Conservation (phyloP, 2,329 filamentous ascomycete genomes). For the Epichloe aotearoae region DNA sequence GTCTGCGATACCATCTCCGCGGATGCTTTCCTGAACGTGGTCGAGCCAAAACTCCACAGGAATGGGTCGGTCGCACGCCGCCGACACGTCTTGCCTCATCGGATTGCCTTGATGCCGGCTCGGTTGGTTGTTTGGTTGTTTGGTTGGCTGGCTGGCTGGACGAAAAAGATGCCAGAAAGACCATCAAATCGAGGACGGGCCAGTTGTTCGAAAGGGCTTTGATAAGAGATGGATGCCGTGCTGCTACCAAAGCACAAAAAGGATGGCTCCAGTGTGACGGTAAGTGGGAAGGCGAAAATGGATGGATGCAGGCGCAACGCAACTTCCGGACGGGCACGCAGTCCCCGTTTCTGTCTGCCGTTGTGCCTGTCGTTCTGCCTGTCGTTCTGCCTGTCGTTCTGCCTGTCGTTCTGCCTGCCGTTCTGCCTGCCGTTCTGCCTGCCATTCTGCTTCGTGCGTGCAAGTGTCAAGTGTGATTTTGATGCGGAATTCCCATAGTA, state of each 20-base stretch:
- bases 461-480: background rate
- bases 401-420: background rate
- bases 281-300: background rate
- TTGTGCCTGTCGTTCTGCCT: background rate
- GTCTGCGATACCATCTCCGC: background rate
- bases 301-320: background rate
- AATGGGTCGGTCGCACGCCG: background rate
- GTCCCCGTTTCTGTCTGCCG: background rate
- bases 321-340: background rate
- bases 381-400: background rate
- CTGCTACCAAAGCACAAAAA: no score
- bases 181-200: no score
- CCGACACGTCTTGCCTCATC: background rate
- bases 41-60: constrained; percentile 1
- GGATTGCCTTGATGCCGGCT: background rate
- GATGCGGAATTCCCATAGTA: no score
- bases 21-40: background rate
- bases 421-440: no score
- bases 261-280: background rate
- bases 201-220: no score
- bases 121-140: no score
- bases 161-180: no score
- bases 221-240: no score
- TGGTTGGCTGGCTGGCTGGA: no score
- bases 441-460: background rate